Base-by-base conservation (phyloP, 495 filamentous ascomycete species). In the Podospora pseudocomata region DNA sequence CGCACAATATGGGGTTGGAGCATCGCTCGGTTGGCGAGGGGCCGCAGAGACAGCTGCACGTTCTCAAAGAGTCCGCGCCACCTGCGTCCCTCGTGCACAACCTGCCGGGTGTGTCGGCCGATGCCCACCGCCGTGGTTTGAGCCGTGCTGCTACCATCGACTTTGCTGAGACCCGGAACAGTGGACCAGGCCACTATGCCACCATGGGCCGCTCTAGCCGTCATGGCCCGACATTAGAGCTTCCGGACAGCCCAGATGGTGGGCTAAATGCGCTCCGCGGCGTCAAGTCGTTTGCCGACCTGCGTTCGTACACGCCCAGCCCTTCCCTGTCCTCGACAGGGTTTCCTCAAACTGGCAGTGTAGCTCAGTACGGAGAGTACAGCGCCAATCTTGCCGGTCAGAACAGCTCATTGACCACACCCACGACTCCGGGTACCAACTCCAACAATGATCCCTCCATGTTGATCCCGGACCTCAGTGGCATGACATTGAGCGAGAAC, bases 71-170 rank as follows among this genome's bases (percentile, higher is more conserved):
- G 20, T 83, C 64, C 80, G 64, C 82, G 57, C 30, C 72, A 66
- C 66, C 72, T 34, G 68, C 78, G 66, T 57, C 76, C 67, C 65
- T 86, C 73, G 30, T 32, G 39, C 80, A 85, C 79, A 85, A 75
- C 84, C 88, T 77, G 79, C 87, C 64, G 77, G 86, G 88, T 49
- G 90, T 91, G 61, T 85, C 87, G 19, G 83, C 86, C 65, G 92
- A 97, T 68, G 86, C 88, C 39, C 87, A 88, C 66, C 86, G 93
- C 65, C 91, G 94, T 39, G 90, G 87, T 16, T 82, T 99, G 44
- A 95, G 93, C 81, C 91, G 95, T 32, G 93, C 95, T 20, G 96
- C 95, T 39, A 99, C 95, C n/a, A 97, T 96, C 72, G 94, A 98
- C 79, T 99, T 99, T 80, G 93, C 91, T 72, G 95, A 97, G 76